Evolutionary conservation across 2,329 filamentous ascomycete genomes (phyloP).

Genomic region (Monilinia fructicola): DNA sequence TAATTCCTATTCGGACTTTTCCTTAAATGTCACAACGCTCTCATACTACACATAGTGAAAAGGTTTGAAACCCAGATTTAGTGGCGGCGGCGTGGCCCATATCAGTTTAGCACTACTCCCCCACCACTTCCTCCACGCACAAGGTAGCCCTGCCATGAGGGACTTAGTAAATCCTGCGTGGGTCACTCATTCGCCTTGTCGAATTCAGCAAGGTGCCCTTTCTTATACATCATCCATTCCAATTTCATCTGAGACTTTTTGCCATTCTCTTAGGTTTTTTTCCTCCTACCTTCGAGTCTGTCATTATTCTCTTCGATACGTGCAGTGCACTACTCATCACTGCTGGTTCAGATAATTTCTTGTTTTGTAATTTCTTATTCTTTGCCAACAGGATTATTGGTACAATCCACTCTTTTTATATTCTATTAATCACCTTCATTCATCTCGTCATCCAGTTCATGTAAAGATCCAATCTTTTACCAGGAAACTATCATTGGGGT

Average conservation of each 20-base stretch:
- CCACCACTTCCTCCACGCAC: slow-evolving; percentile 18
- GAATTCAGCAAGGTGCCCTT: slow-evolving; percentile 29
- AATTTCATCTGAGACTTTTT: slow-evolving; percentile 27
- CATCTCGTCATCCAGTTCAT: slow-evolving; percentile 22
- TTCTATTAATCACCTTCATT: slow-evolving; percentile 11
- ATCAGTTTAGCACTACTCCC: slow-evolving; percentile 23
- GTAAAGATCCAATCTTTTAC: slow-evolving; percentile 26
- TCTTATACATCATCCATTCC: slow-evolving; percentile 41
- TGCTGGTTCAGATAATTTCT: slow-evolving; percentile 41
- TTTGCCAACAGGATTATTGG: slow-evolving; percentile 37
- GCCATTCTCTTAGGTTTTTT: slow-evolving; percentile 35
- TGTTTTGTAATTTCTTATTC: slow-evolving; percentile 31
- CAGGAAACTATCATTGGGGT: slow-evolving; percentile 27
- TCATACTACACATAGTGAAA: slow-evolving; percentile 19
- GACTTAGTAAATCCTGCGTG: slow-evolving; percentile 34
- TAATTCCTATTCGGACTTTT: slow-evolving; percentile 1
- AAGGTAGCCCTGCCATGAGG: slow-evolving; percentile 27
- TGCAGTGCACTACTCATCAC: slow-evolving; percentile 34
- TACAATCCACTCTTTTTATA: slow-evolving; percentile 32
- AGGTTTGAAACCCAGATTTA: slow-evolving; percentile 30
- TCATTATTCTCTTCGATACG: slow-evolving; percentile 35
- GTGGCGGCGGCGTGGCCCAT: slow-evolving; percentile 27
- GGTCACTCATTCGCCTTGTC: slow-evolving; percentile 28
- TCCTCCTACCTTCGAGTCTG: slow-evolving; percentile 31
- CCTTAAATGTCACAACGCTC: slow-evolving; percentile 5